Evolutionary conservation across 768 basidiomycete genomes (phyloP), one percentile per base, ranked within the genome.

Genomic region (Rhizopogon vinicolor): DNA sequence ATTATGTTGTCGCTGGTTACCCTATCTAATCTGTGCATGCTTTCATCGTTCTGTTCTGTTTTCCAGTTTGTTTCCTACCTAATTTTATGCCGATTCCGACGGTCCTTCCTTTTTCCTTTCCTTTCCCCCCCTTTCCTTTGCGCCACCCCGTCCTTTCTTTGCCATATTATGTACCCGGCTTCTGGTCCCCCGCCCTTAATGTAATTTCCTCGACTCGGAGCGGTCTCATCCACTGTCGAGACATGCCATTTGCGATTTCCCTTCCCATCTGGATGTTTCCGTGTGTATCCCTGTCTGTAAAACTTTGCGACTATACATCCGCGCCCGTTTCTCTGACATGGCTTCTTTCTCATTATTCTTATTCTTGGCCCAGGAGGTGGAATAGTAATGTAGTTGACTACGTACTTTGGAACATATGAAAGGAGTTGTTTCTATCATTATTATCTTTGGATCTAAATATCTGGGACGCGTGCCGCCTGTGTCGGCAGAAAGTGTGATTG

Each of bases 371-470:
- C 39, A 41, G 48, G 46, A 54, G 52, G 35, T 61, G 44, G 57
- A 56, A 51, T 57, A 60, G 58, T 62, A 61, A 60, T 61, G 56
- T 50, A 54, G 18, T 49, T 54, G 33, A 57, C 57, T 60, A 65
- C 51, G 60, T 61, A 25, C 31, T 33, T 33, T 51, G 54, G 50
- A 59, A 52, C 54, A 59, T 60, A 54, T 39, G 35, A 33, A 25
- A 25, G 3, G 51, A 55, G 61, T 25, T 25, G 4, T 25, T 25
- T 25, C 25, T 25, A 25, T 25, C 37, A 48, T 57, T 58, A 59
- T 56, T 7, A 9, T 31, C 31, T 9, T 31, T 31, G 8, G 8
- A 31, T 25, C 25, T 25, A 25, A 4, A 25, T 25, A 25, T 25
- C 25, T 25, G 25, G 25, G 25, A 25, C 25, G 25, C 25, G 22